phyloP scores from a whole-genome alignment of 805 yeast species.

The Starmerella bombicola region DNA sequence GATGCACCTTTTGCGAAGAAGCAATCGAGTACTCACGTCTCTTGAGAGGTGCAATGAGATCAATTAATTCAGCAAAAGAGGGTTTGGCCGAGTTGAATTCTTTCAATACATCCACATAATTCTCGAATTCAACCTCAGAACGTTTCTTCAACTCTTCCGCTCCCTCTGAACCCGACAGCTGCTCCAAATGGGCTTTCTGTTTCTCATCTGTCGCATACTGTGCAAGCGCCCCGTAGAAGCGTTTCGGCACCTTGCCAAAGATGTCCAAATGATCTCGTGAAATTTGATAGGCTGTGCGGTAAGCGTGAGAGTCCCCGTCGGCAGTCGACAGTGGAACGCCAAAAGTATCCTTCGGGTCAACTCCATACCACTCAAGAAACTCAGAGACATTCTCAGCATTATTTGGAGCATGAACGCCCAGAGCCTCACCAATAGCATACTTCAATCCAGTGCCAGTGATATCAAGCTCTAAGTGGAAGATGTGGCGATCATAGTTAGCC shows the following conservation, averaged over 20 bases:
- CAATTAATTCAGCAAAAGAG: constrained; percentile 50
- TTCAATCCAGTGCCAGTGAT: constrained; percentile 78
- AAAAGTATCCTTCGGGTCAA: constrained; percentile 55
- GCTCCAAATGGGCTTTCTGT: constrained; percentile 50
- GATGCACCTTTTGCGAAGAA: constrained; percentile 85
- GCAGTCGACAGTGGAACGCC: constrained; percentile 49
- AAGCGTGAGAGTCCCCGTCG: constrained; percentile 35
- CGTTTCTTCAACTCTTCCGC: constrained; percentile 71
- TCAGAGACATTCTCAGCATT: constrained; percentile 47
- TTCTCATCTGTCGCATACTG: constrained; percentile 55
- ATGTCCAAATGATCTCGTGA: constrained; percentile 71
- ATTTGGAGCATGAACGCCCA: constrained; percentile 90
- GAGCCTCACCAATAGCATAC: constrained; percentile 91
- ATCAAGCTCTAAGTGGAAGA: constrained; percentile 93
- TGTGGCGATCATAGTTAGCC: constrained; percentile 75
- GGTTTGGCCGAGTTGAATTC: constrained; percentile 79
- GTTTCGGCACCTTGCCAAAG: constrained; percentile 91
- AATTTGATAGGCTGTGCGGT: constrained; percentile 71
- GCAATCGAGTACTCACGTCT: constrained; percentile 98
- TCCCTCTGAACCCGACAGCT: constrained; percentile 64
- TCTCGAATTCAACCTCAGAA: constrained; percentile 70
- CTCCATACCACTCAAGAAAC: constrained; percentile 60
- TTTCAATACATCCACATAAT: constrained; percentile 69
- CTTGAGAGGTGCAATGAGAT: constrained; percentile 72
- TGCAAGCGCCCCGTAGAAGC: constrained; percentile 76